Percentiles rank a stretch among this genome's conserved stretches.
Conservation (phyloP, 2,329 filamentous ascomycete genomes). For the Colletotrichum orbiculare region DNA sequence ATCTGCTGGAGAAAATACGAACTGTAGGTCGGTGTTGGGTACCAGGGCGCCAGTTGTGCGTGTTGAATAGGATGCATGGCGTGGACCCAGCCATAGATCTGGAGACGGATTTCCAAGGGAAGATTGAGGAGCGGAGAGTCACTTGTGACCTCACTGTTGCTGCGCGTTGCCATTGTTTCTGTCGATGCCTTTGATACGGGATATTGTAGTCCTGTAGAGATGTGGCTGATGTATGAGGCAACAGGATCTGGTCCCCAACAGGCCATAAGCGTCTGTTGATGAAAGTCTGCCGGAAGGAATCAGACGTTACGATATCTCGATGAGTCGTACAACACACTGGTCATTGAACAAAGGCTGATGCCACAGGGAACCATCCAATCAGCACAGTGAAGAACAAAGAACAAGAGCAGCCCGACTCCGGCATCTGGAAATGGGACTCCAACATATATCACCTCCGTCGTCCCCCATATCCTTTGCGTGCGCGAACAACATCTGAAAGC, state of each 20-base stretch:
- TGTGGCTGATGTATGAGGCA: not conserved
- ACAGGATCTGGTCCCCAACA: conserved; percentile 1
- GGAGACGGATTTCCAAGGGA: conserved; percentile 57
- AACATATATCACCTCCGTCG: too few relatives aligned
- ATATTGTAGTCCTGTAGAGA: not conserved
- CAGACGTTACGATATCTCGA: not conserved
- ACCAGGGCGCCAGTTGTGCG: conserved; percentile 52
- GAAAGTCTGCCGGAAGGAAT: not conserved
- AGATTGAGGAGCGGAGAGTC: conserved; percentile 47
- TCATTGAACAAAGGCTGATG: too few relatives aligned
- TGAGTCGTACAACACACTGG: too few relatives aligned
- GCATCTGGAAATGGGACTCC: too few relatives aligned
- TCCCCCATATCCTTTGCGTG: too few relatives aligned
- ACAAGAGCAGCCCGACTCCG: too few relatives aligned
- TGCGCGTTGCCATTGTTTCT: not conserved
- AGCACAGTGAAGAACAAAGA: too few relatives aligned
- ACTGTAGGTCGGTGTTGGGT: conserved; percentile 48
- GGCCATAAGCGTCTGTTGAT: not conserved
- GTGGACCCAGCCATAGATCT: conserved; percentile 58
- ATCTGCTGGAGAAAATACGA: conserved; percentile 46
- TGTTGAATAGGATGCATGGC: conserved; percentile 51
- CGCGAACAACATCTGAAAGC: too few relatives aligned
- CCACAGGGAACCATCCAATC: too few relatives aligned
- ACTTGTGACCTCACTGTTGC: not conserved
- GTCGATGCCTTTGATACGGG: not conserved